Percentiles rank a stretch among this genome's conserved stretches.
Conservation (phyloP, 202 grass and related monocot genomes). For the Carex sylvatica region DNA sequence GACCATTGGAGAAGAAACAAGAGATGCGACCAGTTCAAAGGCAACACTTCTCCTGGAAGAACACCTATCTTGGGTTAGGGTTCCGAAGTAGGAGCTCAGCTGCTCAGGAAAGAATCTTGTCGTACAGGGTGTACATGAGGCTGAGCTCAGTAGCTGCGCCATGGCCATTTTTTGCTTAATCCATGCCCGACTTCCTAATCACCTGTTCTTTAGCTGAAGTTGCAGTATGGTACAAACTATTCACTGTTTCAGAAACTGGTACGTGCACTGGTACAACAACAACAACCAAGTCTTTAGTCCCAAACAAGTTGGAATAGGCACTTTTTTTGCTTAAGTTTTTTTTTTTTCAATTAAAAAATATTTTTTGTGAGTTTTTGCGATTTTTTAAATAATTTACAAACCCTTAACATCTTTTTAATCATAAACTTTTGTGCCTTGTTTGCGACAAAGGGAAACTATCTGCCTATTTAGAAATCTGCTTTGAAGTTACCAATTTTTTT, state of each 20-base stretch:
- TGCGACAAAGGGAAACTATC: neutral
- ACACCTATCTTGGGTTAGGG: neutral
- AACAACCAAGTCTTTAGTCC: no score
- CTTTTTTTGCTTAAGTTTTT: no score
- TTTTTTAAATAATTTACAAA: neutral
- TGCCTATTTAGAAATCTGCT: neutral
- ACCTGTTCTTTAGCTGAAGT: no score
- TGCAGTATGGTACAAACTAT: no score
- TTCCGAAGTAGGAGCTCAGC: neutral
- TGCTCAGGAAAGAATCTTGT: neutral
- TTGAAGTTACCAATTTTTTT: neutral
- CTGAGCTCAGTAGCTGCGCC: neutral
- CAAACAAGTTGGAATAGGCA: no score
- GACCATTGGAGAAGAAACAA: slow-evolving; percentile 12
- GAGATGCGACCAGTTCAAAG: neutral
- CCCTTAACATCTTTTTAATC: neutral
- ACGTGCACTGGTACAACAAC: no score
- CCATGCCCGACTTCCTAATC: no score
- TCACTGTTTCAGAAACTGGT: no score
- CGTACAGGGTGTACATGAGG: neutral
- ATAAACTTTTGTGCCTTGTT: neutral
- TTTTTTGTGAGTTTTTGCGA: no score
- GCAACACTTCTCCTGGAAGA: neutral
- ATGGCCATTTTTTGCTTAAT: neutral
- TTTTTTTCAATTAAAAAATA: no score